phyloP scores from a whole-genome alignment of 768 basidiomycete species.

The Coprinopsis strossmayeri region DNA sequence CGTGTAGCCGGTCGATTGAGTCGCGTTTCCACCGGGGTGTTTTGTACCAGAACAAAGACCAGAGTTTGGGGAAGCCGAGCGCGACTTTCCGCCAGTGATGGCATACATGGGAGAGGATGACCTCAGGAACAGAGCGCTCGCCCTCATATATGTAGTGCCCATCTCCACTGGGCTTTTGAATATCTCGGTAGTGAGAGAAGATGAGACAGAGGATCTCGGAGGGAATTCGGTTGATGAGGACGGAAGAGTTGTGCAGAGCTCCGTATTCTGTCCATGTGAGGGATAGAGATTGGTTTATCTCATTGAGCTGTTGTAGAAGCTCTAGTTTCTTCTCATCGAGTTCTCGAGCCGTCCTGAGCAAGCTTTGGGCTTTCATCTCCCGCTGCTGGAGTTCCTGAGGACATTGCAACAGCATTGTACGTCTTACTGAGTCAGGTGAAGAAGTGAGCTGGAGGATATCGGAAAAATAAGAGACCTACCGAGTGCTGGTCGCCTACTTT shows the following conservation, averaged over 20 bases:
- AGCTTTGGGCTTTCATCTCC: slow-evolving; percentile 2
- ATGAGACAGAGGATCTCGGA: slow-evolving; percentile 10
- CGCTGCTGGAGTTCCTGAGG: slow-evolving; percentile 3
- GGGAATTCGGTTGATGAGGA: slow-evolving; percentile 8
- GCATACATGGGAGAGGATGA: slow-evolving; percentile 21
- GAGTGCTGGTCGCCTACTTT: too few relatives aligned
- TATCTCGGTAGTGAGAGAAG: slow-evolving; percentile 5
- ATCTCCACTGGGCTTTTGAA: not conserved
- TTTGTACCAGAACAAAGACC: slow-evolving; percentile 15
- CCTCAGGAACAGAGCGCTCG: not conserved
- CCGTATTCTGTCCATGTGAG: slow-evolving; percentile 5
- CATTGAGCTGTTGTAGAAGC: slow-evolving; percentile 6
- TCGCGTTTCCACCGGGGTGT: slow-evolving; percentile 8
- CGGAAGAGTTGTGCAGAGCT: slow-evolving; percentile 1
- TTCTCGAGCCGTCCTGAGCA: not conserved
- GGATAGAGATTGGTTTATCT: slow-evolving; percentile 1
- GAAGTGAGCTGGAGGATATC: too few relatives aligned
- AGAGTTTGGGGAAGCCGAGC: slow-evolving; percentile 20
- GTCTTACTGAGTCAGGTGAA: too few relatives aligned
- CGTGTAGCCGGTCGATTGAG: slow-evolving; percentile 5
- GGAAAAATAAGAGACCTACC: too few relatives aligned
- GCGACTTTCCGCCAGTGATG: slow-evolving; percentile 21
- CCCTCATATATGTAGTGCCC: slow-evolving; percentile 7
- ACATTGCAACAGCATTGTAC: slow-evolving; percentile 1
- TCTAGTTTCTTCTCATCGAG: not conserved